These are phyloP conservation scores for Naganishia sp. DNA, from an alignment of 1,284 basidiomycete genomes.

Conservation along the genomic window DNA sequence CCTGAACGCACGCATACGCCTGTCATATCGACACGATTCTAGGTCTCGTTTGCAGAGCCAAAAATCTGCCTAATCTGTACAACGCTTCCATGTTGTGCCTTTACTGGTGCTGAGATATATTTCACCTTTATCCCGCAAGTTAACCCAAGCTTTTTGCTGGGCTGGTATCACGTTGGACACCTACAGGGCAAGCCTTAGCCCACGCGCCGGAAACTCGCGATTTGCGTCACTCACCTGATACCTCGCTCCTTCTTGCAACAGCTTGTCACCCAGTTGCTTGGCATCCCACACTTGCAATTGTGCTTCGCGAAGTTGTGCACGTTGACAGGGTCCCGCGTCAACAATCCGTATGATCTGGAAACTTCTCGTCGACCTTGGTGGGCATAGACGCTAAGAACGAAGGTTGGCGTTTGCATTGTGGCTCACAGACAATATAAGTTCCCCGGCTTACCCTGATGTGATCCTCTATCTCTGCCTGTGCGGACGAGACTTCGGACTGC, in stretches of 20 bases:
- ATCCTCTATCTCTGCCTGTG: slow-evolving; percentile 64
- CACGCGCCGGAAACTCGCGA: neutral
- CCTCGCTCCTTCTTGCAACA: slow-evolving; percentile 66
- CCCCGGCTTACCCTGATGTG: slow-evolving; percentile 64
- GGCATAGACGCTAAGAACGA: slow-evolving; percentile 63
- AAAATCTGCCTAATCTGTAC: neutral
- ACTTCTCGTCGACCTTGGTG: slow-evolving; percentile 72
- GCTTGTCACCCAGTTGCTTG: slow-evolving; percentile 59
- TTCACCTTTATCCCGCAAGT: slow-evolving; percentile 59
- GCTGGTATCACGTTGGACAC: slow-evolving; percentile 67
- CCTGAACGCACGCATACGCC: too few species aligned
- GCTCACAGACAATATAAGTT: too few species aligned
- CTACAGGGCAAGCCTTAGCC: slow-evolving; percentile 45
- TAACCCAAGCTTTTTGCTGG: slow-evolving; percentile 66
- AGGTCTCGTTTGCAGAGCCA: too few species aligned
- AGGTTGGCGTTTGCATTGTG: neutral
- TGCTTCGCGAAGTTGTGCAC: slow-evolving; percentile 62
- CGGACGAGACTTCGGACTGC: slow-evolving; percentile 59
- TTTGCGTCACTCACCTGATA: slow-evolving; percentile 62
- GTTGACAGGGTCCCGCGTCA: slow-evolving; percentile 64
- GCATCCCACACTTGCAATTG: slow-evolving; percentile 86
- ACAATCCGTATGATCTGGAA: slow-evolving; percentile 76
- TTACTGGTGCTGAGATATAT: slow-evolving; percentile 66
- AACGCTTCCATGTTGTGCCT: slow-evolving; percentile 61
- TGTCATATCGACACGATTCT: too few species aligned